A percentile compares a stretch with the other conserved stretches of the same genome.
Conservation (phyloP, 768 basidiomycete genomes). For the Phaeotremella skinneri region DNA sequence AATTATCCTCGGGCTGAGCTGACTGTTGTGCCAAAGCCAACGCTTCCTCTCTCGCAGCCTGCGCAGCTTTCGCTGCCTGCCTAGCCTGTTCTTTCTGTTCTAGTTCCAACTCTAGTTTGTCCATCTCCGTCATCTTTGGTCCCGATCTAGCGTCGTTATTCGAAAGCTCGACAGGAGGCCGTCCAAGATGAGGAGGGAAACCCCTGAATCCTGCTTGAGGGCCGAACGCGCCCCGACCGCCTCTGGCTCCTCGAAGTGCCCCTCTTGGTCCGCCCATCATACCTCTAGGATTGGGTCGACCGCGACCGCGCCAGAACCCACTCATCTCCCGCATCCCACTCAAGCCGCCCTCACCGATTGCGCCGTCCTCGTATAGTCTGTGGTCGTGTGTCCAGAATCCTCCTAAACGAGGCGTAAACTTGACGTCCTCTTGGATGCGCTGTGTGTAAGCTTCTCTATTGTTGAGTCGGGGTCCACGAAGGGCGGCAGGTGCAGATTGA, state of each 20-base stretch:
- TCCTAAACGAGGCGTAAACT: conserved; percentile 84
- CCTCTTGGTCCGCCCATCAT: conserved; percentile 15
- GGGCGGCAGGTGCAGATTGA: conserved; percentile 35
- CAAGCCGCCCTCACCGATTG: conserved; percentile 34
- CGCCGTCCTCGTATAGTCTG: conserved; percentile 57
- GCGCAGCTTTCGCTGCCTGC: neutral
- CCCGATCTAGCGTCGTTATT: conserved; percentile 9
- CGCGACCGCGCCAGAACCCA: conserved; percentile 62
- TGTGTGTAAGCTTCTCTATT: conserved; percentile 79
- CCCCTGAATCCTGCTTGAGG: conserved; percentile 1
- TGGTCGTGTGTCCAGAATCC: conserved; percentile 96
- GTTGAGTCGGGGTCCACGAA: conserved; percentile 60
- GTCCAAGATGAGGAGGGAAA: neutral
- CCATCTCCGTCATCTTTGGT: conserved; percentile 19
- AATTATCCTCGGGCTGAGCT: neutral
- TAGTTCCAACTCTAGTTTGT: conserved; percentile 29
- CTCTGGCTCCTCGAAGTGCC: conserved; percentile 21
- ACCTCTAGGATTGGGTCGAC: conserved; percentile 60
- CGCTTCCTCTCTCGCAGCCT: conserved; percentile 2
- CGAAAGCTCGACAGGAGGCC: conserved; percentile 3
- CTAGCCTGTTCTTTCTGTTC: conserved; percentile 9
- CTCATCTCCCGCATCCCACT: conserved; percentile 42
- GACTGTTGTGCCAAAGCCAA: neutral
- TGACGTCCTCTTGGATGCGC: conserved; percentile 76
- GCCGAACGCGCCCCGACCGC: conserved; percentile 26